Base-by-base conservation (phyloP, 176 grass and related monocot genomes). In the Elaeis guineensis region DNA sequence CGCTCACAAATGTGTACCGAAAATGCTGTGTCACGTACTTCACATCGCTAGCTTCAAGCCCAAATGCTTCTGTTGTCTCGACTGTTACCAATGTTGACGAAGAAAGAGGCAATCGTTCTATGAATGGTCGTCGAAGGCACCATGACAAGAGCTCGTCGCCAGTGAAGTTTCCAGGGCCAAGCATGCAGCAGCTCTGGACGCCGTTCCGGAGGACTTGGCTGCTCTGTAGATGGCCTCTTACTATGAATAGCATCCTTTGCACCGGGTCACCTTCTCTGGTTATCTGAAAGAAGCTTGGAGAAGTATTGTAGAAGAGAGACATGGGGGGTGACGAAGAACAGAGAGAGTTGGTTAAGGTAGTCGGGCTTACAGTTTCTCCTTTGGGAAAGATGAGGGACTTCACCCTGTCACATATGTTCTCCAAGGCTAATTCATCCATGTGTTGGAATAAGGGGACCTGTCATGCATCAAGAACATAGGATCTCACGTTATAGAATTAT, bases 1-100 rank as follows among this genome's bases (percentile, higher is more conserved):
- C 87, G 72, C 80, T 97, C 56, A 78, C 66, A 76, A 97, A 91
- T 1, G 92, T 97, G 83, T 91, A 85, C 12, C 92, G 66, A 73
- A 97, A 97, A 73, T 97, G 92, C 60, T 76, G 92, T 25, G 92
- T 97, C 62, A 91, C 92, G 72, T 97, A 97, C 71, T 88, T 90
- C 39, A 97, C 69, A 66, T 97, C 92, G 4, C 29, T 66, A 1
- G 87, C 87, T 16, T 91, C 87, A 4, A 97, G 70, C 16, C 78
- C 87, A 57, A 97, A 97, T 65, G 70, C 92, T 81, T 97, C 92
- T 12, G 92, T 91, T 23, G 65, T 88, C 74, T 90, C 87, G 49
- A 78, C 17, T 3, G 86, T 84, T 49, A 74, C 71, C 17, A 97
- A 70, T 62, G 92, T 97, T 17, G 80, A 67, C 25, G 87, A 91